phyloP scores from a whole-genome alignment of 495 filamentous ascomycete species.

The Daldinia grandis region DNA sequence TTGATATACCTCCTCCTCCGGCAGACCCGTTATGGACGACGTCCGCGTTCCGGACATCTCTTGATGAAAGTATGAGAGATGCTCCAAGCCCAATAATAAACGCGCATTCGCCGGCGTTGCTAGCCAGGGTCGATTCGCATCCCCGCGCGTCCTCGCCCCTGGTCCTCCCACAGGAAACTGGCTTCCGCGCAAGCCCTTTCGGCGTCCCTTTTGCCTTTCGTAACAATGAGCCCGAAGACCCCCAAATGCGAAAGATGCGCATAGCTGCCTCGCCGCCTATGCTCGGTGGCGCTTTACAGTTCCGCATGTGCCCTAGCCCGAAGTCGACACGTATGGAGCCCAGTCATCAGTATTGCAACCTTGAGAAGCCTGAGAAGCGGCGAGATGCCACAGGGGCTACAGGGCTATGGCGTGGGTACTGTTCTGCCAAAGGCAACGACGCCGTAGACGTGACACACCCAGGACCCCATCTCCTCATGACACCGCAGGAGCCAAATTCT shows the following conservation, averaged over 20 bases:
- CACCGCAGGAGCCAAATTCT: conserved; percentile 43
- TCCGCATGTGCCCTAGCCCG: conserved; percentile 80
- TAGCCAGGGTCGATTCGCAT: conserved; percentile 36
- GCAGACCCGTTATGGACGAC: conserved; percentile 54
- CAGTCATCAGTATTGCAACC: conserved; percentile 38
- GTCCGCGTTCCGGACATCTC: conserved; percentile 44
- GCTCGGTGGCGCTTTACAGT: conserved; percentile 78
- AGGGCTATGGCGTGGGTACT: conserved; percentile 76
- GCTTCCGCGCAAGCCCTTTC: conserved; percentile 45
- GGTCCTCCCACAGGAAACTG: conserved; percentile 17
- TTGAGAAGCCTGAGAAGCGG: conserved; percentile 58
- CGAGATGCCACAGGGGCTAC: conserved; percentile 56
- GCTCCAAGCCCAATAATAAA: conserved; percentile 50
- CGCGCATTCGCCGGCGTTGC: conserved; percentile 47
- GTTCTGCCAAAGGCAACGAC: conserved; percentile 55
- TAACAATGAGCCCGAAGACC: conserved; percentile 39
- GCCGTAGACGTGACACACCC: conserved; percentile 48
- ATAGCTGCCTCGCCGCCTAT: conserved; percentile 76
- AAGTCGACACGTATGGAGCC: conserved; percentile 81
- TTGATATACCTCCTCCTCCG: conserved; percentile 54
- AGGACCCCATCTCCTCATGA: conserved; percentile 51
- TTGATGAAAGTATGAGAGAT: conserved; percentile 50
- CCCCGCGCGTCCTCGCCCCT: conserved; percentile 37
- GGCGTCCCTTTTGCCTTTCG: conserved; percentile 47
- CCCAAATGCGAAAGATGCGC: conserved; percentile 48